Evolutionary conservation across 2,329 filamentous ascomycete genomes (phyloP).

Genomic region (Ceratocystis variospora): DNA sequence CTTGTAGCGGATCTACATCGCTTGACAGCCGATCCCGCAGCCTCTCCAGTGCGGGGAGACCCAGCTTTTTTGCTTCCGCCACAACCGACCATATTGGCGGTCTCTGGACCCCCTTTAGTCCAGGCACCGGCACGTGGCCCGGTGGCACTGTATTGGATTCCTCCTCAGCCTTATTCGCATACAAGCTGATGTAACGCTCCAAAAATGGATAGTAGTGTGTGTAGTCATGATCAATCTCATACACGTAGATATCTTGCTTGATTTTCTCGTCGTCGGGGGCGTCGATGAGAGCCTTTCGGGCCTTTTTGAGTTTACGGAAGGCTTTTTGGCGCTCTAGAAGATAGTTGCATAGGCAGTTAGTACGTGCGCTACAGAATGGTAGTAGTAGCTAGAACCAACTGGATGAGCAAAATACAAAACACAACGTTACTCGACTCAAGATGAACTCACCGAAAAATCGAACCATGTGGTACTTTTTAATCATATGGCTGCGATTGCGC

Average conservation of each 20-base stretch:
- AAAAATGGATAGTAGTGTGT: slow-evolving; percentile 57
- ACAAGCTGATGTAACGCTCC: slow-evolving; percentile 55
- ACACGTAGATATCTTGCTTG: slow-evolving; percentile 47
- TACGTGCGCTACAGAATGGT: background rate
- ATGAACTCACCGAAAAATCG: slow-evolving; percentile 58
- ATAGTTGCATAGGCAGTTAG: slow-evolving; percentile 12
- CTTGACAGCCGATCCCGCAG: slow-evolving; percentile 40
- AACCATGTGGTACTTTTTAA: slow-evolving; percentile 68
- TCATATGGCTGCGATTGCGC: slow-evolving; percentile 54
- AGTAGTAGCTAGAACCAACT: background rate
- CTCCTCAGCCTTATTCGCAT: slow-evolving; percentile 32
- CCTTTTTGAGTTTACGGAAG: slow-evolving; percentile 49
- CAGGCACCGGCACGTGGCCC: slow-evolving; percentile 26
- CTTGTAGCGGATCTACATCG: slow-evolving; percentile 21
- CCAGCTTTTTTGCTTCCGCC: slow-evolving; percentile 48
- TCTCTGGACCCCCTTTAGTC: slow-evolving; percentile 23
- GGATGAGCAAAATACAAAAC: background rate
- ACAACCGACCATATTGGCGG: slow-evolving; percentile 55
- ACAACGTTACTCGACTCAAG: background rate
- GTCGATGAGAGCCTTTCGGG: slow-evolving; percentile 41
- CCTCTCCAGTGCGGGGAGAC: slow-evolving; percentile 36
- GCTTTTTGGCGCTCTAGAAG: slow-evolving; percentile 57
- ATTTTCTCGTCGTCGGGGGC: slow-evolving; percentile 39
- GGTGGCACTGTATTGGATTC: slow-evolving; percentile 31
- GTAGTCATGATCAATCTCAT: slow-evolving; percentile 64